These are phyloP conservation scores for Lithospermum erythrorhizon DNA, from an alignment of 257 asterid species.

Conservation along the genomic window DNA sequence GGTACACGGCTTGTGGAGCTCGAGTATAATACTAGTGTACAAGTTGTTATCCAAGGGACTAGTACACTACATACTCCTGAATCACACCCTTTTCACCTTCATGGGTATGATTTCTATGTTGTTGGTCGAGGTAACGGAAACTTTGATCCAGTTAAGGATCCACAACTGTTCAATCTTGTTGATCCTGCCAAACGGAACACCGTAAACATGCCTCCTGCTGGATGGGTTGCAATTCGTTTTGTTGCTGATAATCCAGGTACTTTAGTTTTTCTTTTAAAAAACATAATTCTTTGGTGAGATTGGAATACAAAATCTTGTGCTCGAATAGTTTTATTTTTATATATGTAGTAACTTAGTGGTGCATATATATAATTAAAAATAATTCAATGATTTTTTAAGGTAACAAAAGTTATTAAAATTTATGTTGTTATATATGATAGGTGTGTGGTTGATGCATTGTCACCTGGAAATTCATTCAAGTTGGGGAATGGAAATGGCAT, in stretches of 20 bases:
- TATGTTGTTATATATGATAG: constrained; percentile 11
- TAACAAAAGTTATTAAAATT: neutral
- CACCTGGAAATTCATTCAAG: constrained; percentile 42
- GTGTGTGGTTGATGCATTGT: constrained; percentile 74
- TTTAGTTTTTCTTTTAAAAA: neutral
- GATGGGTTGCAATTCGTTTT: constrained; percentile 60
- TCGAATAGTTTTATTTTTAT: too few species aligned
- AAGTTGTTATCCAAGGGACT: constrained; percentile 56
- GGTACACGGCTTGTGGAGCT: constrained; percentile 46
- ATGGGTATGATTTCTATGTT: constrained; percentile 55
- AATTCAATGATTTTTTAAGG: neutral
- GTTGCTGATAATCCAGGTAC: constrained; percentile 63
- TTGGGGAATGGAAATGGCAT: constrained; percentile 72
- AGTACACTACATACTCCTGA: constrained; percentile 48
- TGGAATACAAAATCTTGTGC: too few species aligned
- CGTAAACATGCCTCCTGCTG: constrained; percentile 50
- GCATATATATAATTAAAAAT: neutral
- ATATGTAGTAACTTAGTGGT: neutral
- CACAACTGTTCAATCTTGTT: constrained; percentile 35
- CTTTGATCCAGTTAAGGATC: constrained; percentile 41
- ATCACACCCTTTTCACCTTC: constrained; percentile 61
- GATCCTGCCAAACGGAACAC: constrained; percentile 65
- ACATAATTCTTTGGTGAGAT: too few species aligned
- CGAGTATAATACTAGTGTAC: constrained; percentile 35
- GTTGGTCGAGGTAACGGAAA: constrained; percentile 55